phyloP scores from a whole-genome alignment of 1,284 basidiomycete genomes.

The Rhodotorula sp. region DNA sequence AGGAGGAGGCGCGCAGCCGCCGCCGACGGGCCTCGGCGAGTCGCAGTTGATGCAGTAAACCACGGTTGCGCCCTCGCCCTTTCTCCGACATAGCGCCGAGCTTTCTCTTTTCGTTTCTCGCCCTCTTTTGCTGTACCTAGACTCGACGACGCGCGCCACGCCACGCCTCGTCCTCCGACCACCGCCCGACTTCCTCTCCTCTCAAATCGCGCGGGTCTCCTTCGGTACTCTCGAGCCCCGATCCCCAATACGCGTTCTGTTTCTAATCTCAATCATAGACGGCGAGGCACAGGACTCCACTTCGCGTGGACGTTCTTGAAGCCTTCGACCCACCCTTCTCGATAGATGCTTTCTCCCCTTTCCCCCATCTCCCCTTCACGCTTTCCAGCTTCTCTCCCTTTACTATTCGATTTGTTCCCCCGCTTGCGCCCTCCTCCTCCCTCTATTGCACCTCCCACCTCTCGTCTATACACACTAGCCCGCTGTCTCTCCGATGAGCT shows the following conservation, averaged over 20 bases:
- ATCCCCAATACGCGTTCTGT: neutral
- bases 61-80: neutral
- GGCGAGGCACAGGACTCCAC: neutral
- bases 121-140: neutral
- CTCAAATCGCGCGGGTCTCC: neutral
- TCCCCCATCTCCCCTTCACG: neutral
- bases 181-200: neutral
- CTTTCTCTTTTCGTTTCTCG: neutral
- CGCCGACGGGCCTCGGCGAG: neutral
- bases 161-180: neutral
- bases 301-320: neutral
- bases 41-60: neutral
- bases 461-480: no score
- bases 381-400: neutral
- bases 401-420: neutral
- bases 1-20: neutral
- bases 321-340: neutral
- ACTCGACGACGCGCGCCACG: neutral
- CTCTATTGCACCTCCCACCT: neutral
- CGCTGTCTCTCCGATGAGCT: no score
- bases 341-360: neutral
- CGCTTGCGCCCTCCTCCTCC: neutral
- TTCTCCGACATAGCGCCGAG: neutral
- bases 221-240: neutral
- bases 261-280: neutral